These are phyloP conservation scores for Calycina marina DNA, from an alignment of 2,329 filamentous ascomycete genomes.

Conservation along the genomic window DNA sequence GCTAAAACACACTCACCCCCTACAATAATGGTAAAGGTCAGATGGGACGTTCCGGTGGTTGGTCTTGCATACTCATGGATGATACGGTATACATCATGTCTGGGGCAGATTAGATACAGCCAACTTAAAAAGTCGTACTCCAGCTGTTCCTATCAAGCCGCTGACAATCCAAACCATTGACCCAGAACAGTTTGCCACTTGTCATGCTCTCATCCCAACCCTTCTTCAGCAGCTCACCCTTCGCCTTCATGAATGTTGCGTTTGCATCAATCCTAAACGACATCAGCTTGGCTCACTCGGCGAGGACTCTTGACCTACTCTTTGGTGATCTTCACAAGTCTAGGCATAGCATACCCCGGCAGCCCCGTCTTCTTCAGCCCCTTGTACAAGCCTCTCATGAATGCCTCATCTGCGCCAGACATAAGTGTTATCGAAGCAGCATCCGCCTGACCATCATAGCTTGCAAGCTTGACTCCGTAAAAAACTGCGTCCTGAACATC, in stretches of 20 bases:
- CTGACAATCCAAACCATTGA: constrained; percentile 27
- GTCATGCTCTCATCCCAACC: constrained; percentile 24
- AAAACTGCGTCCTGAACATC: constrained; percentile 29
- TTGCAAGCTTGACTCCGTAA: constrained; percentile 28
- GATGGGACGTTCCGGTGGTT: too few species aligned
- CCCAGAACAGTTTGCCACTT: constrained; percentile 28
- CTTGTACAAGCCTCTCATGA: constrained; percentile 25
- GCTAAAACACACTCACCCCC: too few species aligned
- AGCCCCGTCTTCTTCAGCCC: constrained; percentile 29
- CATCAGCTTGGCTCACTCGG: constrained; percentile 1
- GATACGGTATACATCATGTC: too few species aligned
- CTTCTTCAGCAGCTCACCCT: constrained; percentile 28
- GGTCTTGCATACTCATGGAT: too few species aligned
- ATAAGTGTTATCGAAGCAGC: constrained; percentile 27
- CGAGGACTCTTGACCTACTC: constrained; percentile 22
- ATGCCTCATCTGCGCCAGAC: constrained; percentile 20
- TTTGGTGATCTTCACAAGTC: constrained; percentile 30
- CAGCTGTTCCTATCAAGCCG: constrained; percentile 25
- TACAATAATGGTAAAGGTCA: too few species aligned
- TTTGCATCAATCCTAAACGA: constrained; percentile 25
- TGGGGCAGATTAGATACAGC: too few species aligned
- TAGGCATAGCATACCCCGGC: constrained; percentile 30
- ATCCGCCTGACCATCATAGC: constrained; percentile 33
- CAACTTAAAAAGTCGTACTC: constrained; percentile 27
- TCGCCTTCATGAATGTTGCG: constrained; percentile 35